Evolutionary conservation across 805 yeast species (phyloP).

Genomic region (Candida namnaoensis): DNA sequence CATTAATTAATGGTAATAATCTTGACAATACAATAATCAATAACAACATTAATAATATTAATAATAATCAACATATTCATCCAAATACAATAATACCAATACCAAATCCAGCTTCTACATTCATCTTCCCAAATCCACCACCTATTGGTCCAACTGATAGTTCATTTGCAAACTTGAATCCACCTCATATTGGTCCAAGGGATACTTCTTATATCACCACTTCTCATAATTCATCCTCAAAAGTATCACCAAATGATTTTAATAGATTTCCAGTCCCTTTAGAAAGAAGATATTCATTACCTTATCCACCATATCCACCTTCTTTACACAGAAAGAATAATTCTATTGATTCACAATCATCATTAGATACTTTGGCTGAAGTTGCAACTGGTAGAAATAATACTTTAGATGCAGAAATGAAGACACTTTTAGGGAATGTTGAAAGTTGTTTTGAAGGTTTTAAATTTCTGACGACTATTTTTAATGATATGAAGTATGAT

Average conservation of each 20-base stretch:
- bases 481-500: constrained; percentile 11
- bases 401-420: background rate
- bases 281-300: background rate
- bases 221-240: background rate
- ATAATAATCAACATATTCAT: no score
- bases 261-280: no score
- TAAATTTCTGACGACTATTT: constrained; percentile 4
- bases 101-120: no score
- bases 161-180: no score
- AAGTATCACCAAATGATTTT: background rate
- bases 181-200: no score
- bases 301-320: background rate
- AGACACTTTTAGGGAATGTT: background rate
- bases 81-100: no score
- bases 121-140: no score
- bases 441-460: background rate
- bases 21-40: no score
- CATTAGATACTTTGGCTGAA: constrained; percentile 17
- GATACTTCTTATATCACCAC: constrained; percentile 1
- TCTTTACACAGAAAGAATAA: constrained; percentile 5
- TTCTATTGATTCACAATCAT: constrained; percentile 15
- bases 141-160: no score
- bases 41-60: background rate
- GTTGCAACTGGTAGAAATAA: constrained; percentile 10
- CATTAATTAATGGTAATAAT: no score